These are phyloP conservation scores for Melanopsichium pennsylvanicum DNA, from an alignment of 1,284 basidiomycete species.

Conservation along the genomic window DNA sequence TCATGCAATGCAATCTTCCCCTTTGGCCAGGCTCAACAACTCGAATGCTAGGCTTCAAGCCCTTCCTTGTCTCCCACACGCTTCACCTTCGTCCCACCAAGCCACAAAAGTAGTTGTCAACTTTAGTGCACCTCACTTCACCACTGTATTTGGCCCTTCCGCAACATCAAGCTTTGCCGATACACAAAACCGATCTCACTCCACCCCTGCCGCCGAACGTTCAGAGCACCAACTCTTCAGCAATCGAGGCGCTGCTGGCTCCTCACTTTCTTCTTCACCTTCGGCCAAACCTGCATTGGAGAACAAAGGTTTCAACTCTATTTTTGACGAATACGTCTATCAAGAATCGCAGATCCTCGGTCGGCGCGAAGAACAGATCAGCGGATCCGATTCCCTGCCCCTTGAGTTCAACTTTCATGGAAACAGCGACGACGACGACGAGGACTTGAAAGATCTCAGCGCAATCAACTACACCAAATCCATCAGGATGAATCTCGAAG, in stretches of 20 bases:
- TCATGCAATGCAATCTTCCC: conserved; percentile 3
- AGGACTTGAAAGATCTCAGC: conserved; percentile 20
- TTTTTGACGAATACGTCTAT: conserved; percentile 17
- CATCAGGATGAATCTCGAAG: conserved; percentile 33
- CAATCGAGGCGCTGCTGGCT: neutral
- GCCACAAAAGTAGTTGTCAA: neutral
- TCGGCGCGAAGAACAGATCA: neutral
- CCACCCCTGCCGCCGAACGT: no score
- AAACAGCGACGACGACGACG: conserved; percentile 3
- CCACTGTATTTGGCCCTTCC: neutral
- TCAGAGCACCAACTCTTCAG: neutral
- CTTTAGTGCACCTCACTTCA: neutral
- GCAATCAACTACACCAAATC: conserved; percentile 12
- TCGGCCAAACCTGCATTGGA: neutral
- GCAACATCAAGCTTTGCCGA: no score
- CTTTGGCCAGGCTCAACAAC: neutral
- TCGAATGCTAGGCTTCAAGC: neutral
- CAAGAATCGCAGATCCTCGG: neutral
- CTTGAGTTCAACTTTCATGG: neutral
- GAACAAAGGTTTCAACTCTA: conserved; percentile 6
- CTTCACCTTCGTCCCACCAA: conserved; percentile 3
- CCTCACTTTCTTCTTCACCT: neutral
- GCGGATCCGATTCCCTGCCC: neutral
- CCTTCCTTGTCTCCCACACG: neutral
- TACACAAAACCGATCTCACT: neutral